phyloP scores from a whole-genome alignment of 2,329 filamentous ascomycete genomes.

The Thielaviopsis populi region DNA sequence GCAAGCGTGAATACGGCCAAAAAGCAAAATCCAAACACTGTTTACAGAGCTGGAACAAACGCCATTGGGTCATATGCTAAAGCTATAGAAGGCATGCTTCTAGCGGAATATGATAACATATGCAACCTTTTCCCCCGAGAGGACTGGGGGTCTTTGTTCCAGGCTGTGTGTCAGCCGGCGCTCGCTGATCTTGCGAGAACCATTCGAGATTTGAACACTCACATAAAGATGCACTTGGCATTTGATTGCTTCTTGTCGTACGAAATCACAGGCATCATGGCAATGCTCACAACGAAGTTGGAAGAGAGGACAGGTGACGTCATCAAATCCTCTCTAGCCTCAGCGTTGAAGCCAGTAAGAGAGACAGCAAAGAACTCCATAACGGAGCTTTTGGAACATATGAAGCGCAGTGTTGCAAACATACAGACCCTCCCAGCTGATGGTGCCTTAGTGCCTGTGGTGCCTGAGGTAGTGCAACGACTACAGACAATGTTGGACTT shows the following conservation, averaged over 20 bases:
- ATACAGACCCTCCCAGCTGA: conserved; percentile 60
- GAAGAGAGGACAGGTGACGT: conserved; percentile 66
- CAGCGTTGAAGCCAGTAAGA: conserved; percentile 74
- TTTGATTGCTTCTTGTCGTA: conserved; percentile 93
- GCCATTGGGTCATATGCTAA: conserved; percentile 81
- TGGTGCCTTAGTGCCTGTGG: conserved; percentile 61
- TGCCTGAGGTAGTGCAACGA: conserved; percentile 71
- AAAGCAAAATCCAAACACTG: conserved; percentile 63
- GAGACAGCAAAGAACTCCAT: conserved; percentile 85
- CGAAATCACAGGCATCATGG: conserved; percentile 85
- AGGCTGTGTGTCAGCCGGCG: conserved; percentile 61
- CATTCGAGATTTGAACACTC: conserved; percentile 71
- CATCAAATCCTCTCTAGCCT: conserved; percentile 65
- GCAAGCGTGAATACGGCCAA: conserved; percentile 74
- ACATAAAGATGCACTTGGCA: conserved; percentile 71
- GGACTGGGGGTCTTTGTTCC: conserved; percentile 68
- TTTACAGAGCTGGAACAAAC: conserved; percentile 79
- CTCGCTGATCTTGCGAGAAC: conserved; percentile 75
- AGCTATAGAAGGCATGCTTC: conserved; percentile 72
- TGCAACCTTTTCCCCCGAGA: conserved; percentile 72
- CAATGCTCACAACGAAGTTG: conserved; percentile 60
- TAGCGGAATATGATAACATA: conserved; percentile 83
- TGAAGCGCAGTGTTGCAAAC: conserved; percentile 49
- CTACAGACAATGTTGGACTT: conserved; percentile 80
- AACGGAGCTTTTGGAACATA: conserved; percentile 70